Base-by-base conservation (phyloP, 2,329 filamentous ascomycete genomes). In the Nothophaeocryptopus gaeumannii region DNA sequence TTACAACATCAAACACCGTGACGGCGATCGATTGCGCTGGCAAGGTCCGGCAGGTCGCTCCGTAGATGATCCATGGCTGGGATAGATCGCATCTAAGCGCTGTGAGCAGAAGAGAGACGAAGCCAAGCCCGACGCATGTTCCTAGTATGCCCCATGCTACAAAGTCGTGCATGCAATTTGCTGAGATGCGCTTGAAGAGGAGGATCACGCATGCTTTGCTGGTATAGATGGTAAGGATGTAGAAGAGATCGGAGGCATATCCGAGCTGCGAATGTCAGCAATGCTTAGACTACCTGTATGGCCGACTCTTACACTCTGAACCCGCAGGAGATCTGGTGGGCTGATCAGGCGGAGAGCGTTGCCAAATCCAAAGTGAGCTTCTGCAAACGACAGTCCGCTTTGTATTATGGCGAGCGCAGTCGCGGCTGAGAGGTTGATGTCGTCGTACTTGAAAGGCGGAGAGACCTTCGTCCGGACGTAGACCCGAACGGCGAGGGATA, bases 181-280 rank as follows among this genome's bases (percentile, higher is more conserved):
- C 73, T 2, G 74, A 74, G 12, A 78, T 63, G 5, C 74, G 73
- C 14, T 74, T 61, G 45, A 74, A 71, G 9, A 78, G 69, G 12
- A 72, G 65, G 5, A 70, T 64, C 33, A 75, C 66, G 8, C 70
- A 70, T 46, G 64, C 65, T 55, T 77, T 77, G 3, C 73, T 72
- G 12, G 75, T 62, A 52, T 71, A 74, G 14, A 76, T 54, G 1
- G 66, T 61, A 30, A 73, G 35, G 36, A 77, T 55, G 45, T 70
- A 73, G 46, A 78, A 63, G n/a, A 75, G 59, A 50, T 78, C 71
- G 51, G 67, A 67, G 35, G 67, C 60, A 47, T 70, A 71, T 31
- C 70, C 62, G 13, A 63, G 61, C 70, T 73, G 42, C 5, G 43
- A 37, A 11, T 15, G 8, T 39, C n/a, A 35, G 20, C 7, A 8